Evolutionary conservation across 805 yeast species (phyloP).

Genomic region (Schizosaccharomyces pombe): ASM294v3 CU329670.1:4263001-4263500

Average conservation of each 20-base stretch:
- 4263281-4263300: constrained; percentile 78
- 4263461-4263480: constrained; percentile 82
- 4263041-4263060: constrained; percentile 55
- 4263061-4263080: constrained; percentile 96
- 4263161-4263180: constrained; percentile 52
- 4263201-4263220: constrained; percentile 50
- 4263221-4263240: constrained; percentile 62
- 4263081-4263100: constrained; percentile 97
- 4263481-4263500: constrained; percentile 80
- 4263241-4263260: constrained; percentile 85
- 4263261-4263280: constrained; percentile 83
- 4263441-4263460: constrained; percentile 76
- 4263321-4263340: constrained; percentile 83
- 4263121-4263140: constrained; percentile 50
- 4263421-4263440: constrained; percentile 95
- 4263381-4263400: constrained; percentile 73
- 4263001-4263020: constrained; percentile 89
- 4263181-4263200: constrained; percentile 84
- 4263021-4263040: constrained; percentile 72
- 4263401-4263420: constrained; percentile 62
- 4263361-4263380: constrained; percentile 78
- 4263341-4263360: constrained; percentile 82
- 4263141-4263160: constrained; percentile 44
- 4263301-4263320: constrained; percentile 80
- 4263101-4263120: constrained; percentile 66